phyloP scores from a whole-genome alignment of 768 basidiomycete genomes.

The Naematelia aurantialba region DNA sequence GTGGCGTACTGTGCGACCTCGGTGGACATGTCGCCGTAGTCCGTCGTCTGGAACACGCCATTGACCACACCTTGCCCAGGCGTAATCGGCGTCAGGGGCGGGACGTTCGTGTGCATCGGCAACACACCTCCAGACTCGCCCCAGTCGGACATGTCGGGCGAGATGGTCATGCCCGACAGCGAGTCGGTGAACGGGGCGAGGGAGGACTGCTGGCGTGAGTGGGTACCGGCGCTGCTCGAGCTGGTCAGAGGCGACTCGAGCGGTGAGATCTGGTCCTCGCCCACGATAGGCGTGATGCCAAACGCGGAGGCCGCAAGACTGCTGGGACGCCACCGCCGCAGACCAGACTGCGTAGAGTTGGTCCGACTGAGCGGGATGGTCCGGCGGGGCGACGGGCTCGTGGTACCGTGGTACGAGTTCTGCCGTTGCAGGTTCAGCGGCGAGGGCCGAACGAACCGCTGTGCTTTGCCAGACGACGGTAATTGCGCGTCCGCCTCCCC shows the following conservation, averaged over 20 bases:
- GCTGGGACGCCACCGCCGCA: conserved; percentile 28
- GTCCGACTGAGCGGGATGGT: conserved; percentile 30
- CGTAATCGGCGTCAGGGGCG: conserved; percentile 38
- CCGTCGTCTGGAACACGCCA: conserved; percentile 27
- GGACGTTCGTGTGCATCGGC: conserved; percentile 23
- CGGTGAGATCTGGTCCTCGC: conserved; percentile 26
- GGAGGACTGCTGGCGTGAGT: conserved; percentile 37
- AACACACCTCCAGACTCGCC: conserved; percentile 11
- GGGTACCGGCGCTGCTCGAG: conserved; percentile 11
- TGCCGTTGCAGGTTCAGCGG: conserved; percentile 38
- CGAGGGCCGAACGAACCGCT: conserved; percentile 29
- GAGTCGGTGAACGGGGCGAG: conserved; percentile 38
- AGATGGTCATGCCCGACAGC: conserved; percentile 42
- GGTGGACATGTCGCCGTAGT: conserved; percentile 19
- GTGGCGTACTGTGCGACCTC: conserved; percentile 22
- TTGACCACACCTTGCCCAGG: conserved; percentile 6
- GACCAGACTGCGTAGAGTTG: conserved; percentile 34
- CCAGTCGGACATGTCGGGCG: conserved; percentile 35
- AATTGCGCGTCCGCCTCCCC: conserved; percentile 24
- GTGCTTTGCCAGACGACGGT: conserved; percentile 44
- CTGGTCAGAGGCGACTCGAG: conserved; percentile 26
- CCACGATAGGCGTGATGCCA: conserved; percentile 43
- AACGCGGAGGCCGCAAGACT: conserved; percentile 48
- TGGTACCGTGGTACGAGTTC: conserved; percentile 45
- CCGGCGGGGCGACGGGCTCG: conserved; percentile 44